A percentile compares a stretch with the other conserved stretches of the same genome.
Conservation (phyloP, 495 filamentous ascomycete genomes). For the Jackrogersella minutella region DNA sequence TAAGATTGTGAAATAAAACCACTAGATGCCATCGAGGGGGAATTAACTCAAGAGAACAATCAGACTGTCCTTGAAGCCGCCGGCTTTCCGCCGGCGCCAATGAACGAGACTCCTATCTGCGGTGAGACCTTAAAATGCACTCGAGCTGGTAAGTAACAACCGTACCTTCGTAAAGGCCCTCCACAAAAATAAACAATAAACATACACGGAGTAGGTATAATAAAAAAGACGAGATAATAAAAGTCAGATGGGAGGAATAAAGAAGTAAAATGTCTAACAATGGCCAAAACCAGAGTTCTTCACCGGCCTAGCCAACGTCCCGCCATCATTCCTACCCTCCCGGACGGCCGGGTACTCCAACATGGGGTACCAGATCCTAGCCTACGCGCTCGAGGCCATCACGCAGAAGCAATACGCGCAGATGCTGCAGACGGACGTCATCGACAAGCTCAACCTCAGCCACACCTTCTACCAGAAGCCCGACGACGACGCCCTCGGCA, state of each 20-base stretch:
- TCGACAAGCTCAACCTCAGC: constrained; percentile 56
- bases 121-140: constrained; percentile 48
- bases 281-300: constrained; percentile 58
- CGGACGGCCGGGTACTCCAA: constrained; percentile 66
- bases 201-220: too few species aligned
- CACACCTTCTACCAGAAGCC: constrained; percentile 51
- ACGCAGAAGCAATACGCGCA: constrained; percentile 55
- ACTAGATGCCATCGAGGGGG: constrained; percentile 52
- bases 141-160: constrained; percentile 44
- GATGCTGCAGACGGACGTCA: constrained; percentile 54
- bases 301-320: constrained; percentile 53
- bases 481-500: constrained; percentile 37
- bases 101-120: constrained; percentile 53
- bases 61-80: constrained; percentile 40
- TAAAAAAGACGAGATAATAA: background rate
- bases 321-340: constrained; percentile 59
- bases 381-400: constrained; percentile 63
- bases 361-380: constrained; percentile 61
- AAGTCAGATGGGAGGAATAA: background rate
- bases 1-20: constrained; percentile 32
- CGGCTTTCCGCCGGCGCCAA: constrained; percentile 53
- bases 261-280: background rate
- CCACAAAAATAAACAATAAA: background rate
- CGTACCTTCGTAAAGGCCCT: background rate
- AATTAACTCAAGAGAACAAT: constrained; percentile 51